Evolutionary conservation across 139 green algal species (phyloP).

Genomic region (Chlorella sp.): DNA sequence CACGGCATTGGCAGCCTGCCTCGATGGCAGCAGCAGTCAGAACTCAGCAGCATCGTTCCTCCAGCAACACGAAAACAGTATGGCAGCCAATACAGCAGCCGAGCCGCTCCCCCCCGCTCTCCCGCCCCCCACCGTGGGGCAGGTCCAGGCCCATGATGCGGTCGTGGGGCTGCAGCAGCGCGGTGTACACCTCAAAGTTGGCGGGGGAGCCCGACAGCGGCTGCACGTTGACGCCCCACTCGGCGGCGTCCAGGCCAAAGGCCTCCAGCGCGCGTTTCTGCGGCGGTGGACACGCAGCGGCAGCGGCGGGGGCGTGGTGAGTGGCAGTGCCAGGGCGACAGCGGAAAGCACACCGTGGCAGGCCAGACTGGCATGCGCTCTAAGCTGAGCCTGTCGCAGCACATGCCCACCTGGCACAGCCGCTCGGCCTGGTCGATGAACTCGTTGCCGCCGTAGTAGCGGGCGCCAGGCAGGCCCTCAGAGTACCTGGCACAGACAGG

Average conservation of each 20-base stretch:
- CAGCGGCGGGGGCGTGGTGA: not conserved
- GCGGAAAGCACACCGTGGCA: too few relatives aligned
- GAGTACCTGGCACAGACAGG: slow-evolving; percentile 63
- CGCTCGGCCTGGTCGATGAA: slow-evolving; percentile 95
- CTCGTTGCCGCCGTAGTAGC: slow-evolving; percentile 99
- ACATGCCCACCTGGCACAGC: slow-evolving; percentile 79
- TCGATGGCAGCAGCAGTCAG: too few relatives aligned
- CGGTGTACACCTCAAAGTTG: slow-evolving; percentile 99
- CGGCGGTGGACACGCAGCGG: slow-evolving; percentile 38
- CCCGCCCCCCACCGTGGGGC: slow-evolving; percentile 71
- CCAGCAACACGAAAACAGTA: too few relatives aligned
- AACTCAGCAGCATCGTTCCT: too few relatives aligned
- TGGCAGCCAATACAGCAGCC: too few relatives aligned
- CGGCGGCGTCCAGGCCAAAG: slow-evolving; percentile 86
- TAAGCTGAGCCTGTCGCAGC: not conserved
- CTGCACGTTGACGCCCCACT: slow-evolving; percentile 99
- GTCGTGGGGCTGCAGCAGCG: slow-evolving; percentile 96
- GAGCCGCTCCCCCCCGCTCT: not conserved
- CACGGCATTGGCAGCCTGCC: too few relatives aligned
- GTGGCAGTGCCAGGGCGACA: too few relatives aligned
- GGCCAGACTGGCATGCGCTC: too few relatives aligned
- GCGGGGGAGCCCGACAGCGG: slow-evolving; percentile 93
- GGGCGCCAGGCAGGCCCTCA: slow-evolving; percentile 82
- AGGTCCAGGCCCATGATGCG: slow-evolving; percentile 99
- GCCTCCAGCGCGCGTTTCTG: slow-evolving; percentile 91